Conservation (phyloP, 169 alveolate genomes). For the Fabrea salina region DNA sequence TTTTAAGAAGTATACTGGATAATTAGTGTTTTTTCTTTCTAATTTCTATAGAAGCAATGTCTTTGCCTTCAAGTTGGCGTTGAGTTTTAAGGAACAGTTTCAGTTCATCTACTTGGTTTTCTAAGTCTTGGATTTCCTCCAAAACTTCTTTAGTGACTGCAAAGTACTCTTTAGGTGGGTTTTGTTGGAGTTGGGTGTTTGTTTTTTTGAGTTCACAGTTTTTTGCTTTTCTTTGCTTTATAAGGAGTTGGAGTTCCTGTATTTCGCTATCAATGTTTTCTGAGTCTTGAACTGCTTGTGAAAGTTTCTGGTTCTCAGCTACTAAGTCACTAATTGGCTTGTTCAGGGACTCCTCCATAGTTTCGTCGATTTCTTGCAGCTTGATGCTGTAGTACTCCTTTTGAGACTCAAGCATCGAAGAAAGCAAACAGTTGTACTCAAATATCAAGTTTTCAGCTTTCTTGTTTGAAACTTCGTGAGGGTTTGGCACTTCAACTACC, state of each 20-base stretch:
- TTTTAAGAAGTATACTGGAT: not conserved
- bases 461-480: constrained; percentile 28
- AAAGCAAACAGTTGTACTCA: constrained; percentile 53
- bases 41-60: constrained; percentile 6
- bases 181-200: not conserved
- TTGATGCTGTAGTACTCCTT: constrained; percentile 39
- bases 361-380: constrained; percentile 9
- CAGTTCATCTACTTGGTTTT: constrained; percentile 1
- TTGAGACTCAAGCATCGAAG: constrained; percentile 43
- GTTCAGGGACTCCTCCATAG: not conserved
- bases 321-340: not conserved
- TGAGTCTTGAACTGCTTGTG: not conserved
- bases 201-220: not conserved
- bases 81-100: constrained; percentile 1
- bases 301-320: not conserved
- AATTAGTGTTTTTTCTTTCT: constrained; percentile 5
- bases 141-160: constrained; percentile 16
- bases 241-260: not conserved
- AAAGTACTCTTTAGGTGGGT: constrained; percentile 3
- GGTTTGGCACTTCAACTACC: constrained; percentile 34
- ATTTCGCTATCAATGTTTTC: not conserved
- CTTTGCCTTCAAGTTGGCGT: not conserved
- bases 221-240: not conserved
- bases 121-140: constrained; percentile 26
- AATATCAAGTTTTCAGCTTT: constrained; percentile 43